A percentile compares a stretch with the other conserved stretches of the same genome.
Conservation (phyloP, 495 filamentous ascomycete genomes). For the Ramalina intermedia region DNA sequence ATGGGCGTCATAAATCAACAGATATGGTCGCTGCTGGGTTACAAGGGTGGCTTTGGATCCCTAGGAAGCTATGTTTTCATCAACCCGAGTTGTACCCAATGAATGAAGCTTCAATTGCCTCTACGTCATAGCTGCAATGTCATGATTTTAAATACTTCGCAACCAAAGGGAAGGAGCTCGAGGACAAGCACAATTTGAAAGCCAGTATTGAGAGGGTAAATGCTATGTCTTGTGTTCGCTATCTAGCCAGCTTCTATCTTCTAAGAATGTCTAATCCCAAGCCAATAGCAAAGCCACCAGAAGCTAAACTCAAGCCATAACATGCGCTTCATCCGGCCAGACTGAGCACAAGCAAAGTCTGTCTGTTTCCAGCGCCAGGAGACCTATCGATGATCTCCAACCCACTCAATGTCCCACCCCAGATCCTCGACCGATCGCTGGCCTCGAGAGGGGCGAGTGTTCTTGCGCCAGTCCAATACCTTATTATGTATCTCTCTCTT, state of each 20-base stretch:
- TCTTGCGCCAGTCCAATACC: conserved; percentile 52
- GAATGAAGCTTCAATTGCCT: too few relatives aligned
- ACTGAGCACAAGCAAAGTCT: conserved; percentile 37
- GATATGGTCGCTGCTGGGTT: too few relatives aligned
- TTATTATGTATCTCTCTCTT: conserved; percentile 31
- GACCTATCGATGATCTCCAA: conserved; percentile 59
- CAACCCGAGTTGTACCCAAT: too few relatives aligned
- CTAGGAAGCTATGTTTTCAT: too few relatives aligned
- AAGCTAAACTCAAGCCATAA: conserved; percentile 3
- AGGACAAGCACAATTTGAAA: neutral
- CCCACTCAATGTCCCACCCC: conserved; percentile 64
- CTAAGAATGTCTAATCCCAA: conserved; percentile 4
- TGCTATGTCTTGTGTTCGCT: conserved; percentile 11
- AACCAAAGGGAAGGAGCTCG: too few relatives aligned
- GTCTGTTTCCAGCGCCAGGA: conserved; percentile 16
- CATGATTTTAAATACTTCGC: too few relatives aligned
- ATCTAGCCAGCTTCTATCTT: neutral
- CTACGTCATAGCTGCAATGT: too few relatives aligned
- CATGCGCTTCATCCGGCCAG: conserved; percentile 4
- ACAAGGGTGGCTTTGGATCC: too few relatives aligned
- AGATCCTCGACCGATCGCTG: conserved; percentile 23
- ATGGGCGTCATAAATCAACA: too few relatives aligned
- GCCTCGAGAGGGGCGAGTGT: conserved; percentile 19
- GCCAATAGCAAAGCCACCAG: neutral
- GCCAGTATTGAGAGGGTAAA: conserved; percentile 11